Evolutionary conservation across 441 rosid genomes (phyloP).

Genomic region (Jatropha multifida): DNA sequence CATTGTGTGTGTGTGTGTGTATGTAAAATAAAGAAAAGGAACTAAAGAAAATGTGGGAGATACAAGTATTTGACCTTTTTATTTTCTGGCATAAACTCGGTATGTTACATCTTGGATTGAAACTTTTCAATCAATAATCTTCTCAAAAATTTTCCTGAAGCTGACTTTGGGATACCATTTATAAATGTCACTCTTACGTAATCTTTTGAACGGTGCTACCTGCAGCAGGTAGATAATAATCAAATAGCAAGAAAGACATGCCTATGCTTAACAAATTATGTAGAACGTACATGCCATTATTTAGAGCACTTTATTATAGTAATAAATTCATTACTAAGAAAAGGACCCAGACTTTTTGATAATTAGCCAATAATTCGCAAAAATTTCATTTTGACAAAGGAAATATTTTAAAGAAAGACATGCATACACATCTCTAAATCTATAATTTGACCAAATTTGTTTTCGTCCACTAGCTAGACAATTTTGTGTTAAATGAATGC

Average conservation of each 20-base stretch:
- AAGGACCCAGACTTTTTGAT: not conserved
- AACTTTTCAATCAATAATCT: conserved; percentile 34
- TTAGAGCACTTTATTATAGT: not conserved
- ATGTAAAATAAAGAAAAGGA: not conserved
- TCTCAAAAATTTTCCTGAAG: conserved; percentile 43
- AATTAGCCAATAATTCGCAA: not conserved
- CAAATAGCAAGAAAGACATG: not conserved
- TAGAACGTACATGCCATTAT: not conserved
- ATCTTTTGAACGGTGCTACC: conserved; percentile 48
- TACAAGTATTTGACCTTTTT: not conserved
- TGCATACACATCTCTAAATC: not conserved
- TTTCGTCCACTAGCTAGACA: not conserved
- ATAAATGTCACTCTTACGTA: conserved; percentile 35
- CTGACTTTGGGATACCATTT: conserved; percentile 37
- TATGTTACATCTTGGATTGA: conserved; percentile 31
- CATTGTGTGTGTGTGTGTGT: not conserved
- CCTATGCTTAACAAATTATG: not conserved
- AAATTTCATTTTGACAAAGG: not conserved
- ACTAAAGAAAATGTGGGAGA: not conserved
- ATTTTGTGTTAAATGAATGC: not conserved
- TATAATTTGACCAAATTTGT: not conserved
- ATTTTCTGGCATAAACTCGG: not conserved
- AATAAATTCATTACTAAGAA: not conserved
- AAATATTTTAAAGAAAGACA: not conserved
- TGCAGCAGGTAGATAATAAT: conserved; percentile 17